Evolutionary conservation across 2,329 filamentous ascomycete species (phyloP), one percentile per base, ranked within the genome.

Genomic region (Arthrobotrys pseudoclavata): DNA sequence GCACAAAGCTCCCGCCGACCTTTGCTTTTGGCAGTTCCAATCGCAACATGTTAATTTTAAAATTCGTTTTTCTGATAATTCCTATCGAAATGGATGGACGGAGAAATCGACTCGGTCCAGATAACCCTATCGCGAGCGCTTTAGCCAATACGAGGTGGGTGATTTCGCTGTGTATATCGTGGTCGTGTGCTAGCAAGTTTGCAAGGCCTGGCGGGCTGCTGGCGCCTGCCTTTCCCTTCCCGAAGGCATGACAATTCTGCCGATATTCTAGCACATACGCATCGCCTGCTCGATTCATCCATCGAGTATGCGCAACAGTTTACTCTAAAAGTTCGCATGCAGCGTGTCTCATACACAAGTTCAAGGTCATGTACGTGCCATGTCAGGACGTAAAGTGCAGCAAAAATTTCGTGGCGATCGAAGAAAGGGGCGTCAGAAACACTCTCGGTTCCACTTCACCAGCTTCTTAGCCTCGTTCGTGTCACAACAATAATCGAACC

Each of bases 31-130:
- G 74, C 55, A 60, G 55, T 70, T 77, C 67, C 61, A 71, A 77
- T 77, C 74, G 72, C 72, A 76, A 77, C 61, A 61, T 60, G 67
- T 67, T 77, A 77, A 77, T 77, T 71, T 77, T 77, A 77, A 77
- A 77, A 77, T 77, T 77, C 74, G 74, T 77, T 77, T 77, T 77
- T 77, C 61, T 70, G 74, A 57, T 45, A 20, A 45, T 68, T 55
- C 74, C 67, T 60, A 60, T 60, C 55, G 55, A 60, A 22, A 40
- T 34, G 45, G 48, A 47, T 42, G 48, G 63, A 47, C 26, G 31
- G 63, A 52, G 42, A 66, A 24, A 18, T 26, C 37, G 50, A 63
- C 37, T 60, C 31, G 31, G 24, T 47, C 31, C 18, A 37, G 67
- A 71, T 71, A 71, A 71, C 68, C 53, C 55, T 60, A 60, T 60